Conservation (phyloP, 2,329 filamentous ascomycete species). For the Curvularia verruculosa region DNA sequence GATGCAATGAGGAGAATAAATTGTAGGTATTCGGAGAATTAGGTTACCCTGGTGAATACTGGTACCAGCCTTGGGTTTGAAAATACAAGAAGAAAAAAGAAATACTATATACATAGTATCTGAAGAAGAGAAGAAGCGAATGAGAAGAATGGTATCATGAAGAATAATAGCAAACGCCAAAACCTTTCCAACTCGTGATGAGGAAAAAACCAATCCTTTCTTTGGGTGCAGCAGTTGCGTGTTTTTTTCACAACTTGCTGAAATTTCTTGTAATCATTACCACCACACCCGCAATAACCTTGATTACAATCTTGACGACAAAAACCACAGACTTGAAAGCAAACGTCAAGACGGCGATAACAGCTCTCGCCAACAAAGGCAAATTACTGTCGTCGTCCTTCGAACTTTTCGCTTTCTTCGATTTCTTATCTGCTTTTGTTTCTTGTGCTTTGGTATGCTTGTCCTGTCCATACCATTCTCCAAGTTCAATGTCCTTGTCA, state of each 20-base stretch:
- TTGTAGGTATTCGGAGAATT: not conserved
- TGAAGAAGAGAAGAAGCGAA: slow-evolving; percentile 3
- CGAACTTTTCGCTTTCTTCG: slow-evolving; percentile 27
- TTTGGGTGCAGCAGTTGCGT: not conserved
- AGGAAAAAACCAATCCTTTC: not conserved
- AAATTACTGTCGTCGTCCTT: slow-evolving; percentile 45
- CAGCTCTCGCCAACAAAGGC: slow-evolving; percentile 47
- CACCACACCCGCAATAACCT: slow-evolving; percentile 49
- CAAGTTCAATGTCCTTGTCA: slow-evolving; percentile 48
- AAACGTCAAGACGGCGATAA: slow-evolving; percentile 50
- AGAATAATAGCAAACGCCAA: not conserved
- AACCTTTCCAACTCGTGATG: not conserved
- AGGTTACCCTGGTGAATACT: not conserved
- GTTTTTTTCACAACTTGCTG: slow-evolving; percentile 41
- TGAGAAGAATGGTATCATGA: slow-evolving; percentile 18
- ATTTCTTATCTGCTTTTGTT: slow-evolving; percentile 33
- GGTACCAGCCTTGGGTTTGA: not conserved
- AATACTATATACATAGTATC: too few relatives aligned
- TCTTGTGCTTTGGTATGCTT: slow-evolving; percentile 19
- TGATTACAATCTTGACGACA: slow-evolving; percentile 51
- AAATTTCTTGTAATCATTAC: slow-evolving; percentile 48
- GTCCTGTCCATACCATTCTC: slow-evolving; percentile 46
- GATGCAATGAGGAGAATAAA: not conserved
- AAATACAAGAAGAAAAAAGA: not conserved
- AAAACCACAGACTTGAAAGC: slow-evolving; percentile 52